These are phyloP conservation scores for Thielaviopsis euricoi DNA, from an alignment of 2,329 filamentous ascomycete genomes.

Conservation along the genomic window DNA sequence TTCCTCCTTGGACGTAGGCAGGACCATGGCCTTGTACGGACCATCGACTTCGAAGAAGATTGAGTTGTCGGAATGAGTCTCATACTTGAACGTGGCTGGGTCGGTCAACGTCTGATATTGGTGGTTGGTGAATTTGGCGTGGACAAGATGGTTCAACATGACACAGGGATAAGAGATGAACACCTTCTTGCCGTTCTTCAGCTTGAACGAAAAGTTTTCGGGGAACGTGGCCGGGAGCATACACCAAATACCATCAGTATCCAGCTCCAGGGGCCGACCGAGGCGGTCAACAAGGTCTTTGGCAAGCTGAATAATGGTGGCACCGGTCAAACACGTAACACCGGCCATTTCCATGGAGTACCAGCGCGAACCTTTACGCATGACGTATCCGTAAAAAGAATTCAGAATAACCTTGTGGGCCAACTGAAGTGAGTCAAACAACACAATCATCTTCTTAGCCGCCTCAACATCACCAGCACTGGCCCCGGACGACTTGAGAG, in stretches of 20 bases:
- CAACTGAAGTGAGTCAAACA: slow-evolving; percentile 90
- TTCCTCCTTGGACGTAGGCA: slow-evolving; percentile 95
- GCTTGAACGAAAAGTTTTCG: slow-evolving; percentile 85
- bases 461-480: slow-evolving; percentile 63
- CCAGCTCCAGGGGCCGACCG: slow-evolving; percentile 79
- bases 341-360: slow-evolving; percentile 99
- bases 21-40: slow-evolving; percentile 91
- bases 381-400: slow-evolving; percentile 98
- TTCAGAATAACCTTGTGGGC: slow-evolving; percentile 99
- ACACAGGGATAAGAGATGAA: slow-evolving; percentile 96
- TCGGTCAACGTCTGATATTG: slow-evolving; percentile 89
- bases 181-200: slow-evolving; percentile 92
- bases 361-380: slow-evolving; percentile 97
- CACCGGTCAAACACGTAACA: slow-evolving; percentile 91
- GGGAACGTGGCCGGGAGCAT: slow-evolving; percentile 94
- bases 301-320: slow-evolving; percentile 92
- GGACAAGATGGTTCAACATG: slow-evolving; percentile 96
- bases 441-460: slow-evolving; percentile 95
- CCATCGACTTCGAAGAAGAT: slow-evolving; percentile 99
- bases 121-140: slow-evolving; percentile 87
- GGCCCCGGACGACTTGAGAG: slow-evolving; percentile 70
- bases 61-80: slow-evolving; percentile 95
- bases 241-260: slow-evolving; percentile 99
- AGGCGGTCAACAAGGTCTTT: slow-evolving; percentile 85
- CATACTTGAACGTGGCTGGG: slow-evolving; percentile 66